Conservation (phyloP, 2,329 filamentous ascomycete genomes). For the Penicillium sp. region DNA sequence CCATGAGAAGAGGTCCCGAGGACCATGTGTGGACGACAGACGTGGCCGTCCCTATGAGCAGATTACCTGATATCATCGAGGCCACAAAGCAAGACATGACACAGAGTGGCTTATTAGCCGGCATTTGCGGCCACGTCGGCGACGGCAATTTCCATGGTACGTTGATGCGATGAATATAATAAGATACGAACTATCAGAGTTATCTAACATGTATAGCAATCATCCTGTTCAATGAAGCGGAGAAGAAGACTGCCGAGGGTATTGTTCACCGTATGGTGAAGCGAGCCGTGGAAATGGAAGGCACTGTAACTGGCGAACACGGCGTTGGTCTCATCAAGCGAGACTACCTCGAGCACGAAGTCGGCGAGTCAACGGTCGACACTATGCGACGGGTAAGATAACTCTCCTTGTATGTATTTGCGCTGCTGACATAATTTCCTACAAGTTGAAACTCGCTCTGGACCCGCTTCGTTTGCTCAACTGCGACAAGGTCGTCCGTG, state of each 20-base stretch:
- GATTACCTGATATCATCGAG: slow-evolving; percentile 73
- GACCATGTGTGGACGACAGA: slow-evolving; percentile 79
- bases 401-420: too few species aligned
- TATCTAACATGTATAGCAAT: slow-evolving; percentile 52
- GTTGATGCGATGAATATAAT: slow-evolving; percentile 14
- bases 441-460: slow-evolving; percentile 65
- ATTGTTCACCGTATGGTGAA: slow-evolving; percentile 73
- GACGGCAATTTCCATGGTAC: slow-evolving; percentile 75
- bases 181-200: too few species aligned
- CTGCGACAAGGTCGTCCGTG: slow-evolving; percentile 68
- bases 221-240: slow-evolving; percentile 63
- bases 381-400: slow-evolving; percentile 65
- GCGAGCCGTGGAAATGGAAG: slow-evolving; percentile 71
- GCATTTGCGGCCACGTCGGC: slow-evolving; percentile 74
- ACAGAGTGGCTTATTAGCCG: slow-evolving; percentile 65
- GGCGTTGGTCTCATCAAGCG: slow-evolving; percentile 73
- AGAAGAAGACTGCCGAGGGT: slow-evolving; percentile 60
- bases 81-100: slow-evolving; percentile 69
- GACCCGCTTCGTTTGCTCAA: slow-evolving; percentile 70
- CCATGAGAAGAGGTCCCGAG: slow-evolving; percentile 62
- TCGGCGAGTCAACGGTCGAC: slow-evolving; percentile 65
- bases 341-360: slow-evolving; percentile 66
- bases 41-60: slow-evolving; percentile 76
- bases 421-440: not conserved
- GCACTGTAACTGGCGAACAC: slow-evolving; percentile 74